phyloP scores from a whole-genome alignment of 345 rosid genomes.

The Garcia nutans region DNA sequence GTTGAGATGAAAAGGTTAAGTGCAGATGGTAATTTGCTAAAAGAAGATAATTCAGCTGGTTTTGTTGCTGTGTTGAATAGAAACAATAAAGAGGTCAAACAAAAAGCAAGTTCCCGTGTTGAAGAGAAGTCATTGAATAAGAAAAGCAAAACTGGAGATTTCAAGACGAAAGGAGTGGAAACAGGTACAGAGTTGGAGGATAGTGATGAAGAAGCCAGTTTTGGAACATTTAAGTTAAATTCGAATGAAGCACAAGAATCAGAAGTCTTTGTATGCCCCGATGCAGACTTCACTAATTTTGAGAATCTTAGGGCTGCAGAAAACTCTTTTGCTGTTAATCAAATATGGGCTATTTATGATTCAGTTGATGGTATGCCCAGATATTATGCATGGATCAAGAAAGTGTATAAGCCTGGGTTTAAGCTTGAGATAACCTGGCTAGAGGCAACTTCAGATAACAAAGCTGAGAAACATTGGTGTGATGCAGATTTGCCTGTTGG shows the following conservation, averaged over 20 bases:
- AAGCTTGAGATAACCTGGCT: constrained; percentile 75
- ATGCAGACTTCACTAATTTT: constrained; percentile 72
- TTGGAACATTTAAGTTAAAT: constrained; percentile 14
- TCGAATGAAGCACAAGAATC: constrained; percentile 2
- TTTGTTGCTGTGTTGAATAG: constrained; percentile 20
- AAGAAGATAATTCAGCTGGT: constrained; percentile 30
- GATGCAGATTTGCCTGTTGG: constrained; percentile 54
- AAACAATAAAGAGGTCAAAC: constrained; percentile 20
- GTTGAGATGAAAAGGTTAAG: constrained; percentile 23
- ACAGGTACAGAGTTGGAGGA: constrained; percentile 15
- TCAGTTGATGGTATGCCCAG: constrained; percentile 77
- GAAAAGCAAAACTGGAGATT: constrained; percentile 24
- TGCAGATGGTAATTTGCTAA: constrained; percentile 20
- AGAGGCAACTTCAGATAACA: constrained; percentile 45
- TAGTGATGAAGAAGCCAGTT: constrained; percentile 20
- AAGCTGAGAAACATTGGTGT: constrained; percentile 39
- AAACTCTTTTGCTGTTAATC: constrained; percentile 57
- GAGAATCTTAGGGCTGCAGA: constrained; percentile 42
- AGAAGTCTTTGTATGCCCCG: constrained; percentile 40
- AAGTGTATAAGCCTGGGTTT: constrained; percentile 54
- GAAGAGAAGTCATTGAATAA: constrained; percentile 28
- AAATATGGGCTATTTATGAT: constrained; percentile 90
- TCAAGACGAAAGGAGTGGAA: constrained; percentile 31
- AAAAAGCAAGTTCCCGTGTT: constrained; percentile 25
- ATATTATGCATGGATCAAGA: constrained; percentile 57